A percentile compares a stretch with the other conserved stretches of the same genome.
These are phyloP conservation scores for Ogataea ganodermae DNA, from an alignment of 805 yeast genomes.

Conservation along the genomic window DNA sequence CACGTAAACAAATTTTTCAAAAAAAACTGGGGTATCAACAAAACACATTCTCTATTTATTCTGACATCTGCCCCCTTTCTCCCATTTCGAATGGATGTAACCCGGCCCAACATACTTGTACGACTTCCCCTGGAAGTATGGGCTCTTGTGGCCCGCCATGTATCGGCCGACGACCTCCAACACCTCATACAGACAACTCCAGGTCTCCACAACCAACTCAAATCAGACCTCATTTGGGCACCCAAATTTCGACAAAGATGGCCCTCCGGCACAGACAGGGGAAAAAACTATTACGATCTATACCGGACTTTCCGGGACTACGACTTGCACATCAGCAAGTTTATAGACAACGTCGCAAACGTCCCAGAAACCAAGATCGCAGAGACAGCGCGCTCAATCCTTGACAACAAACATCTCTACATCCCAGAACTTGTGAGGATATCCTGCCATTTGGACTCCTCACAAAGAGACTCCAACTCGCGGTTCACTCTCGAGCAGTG, in stretches of 20 bases:
- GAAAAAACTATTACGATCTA: background rate
- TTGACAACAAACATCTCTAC: conserved; percentile 7
- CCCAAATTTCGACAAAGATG: conserved; percentile 14
- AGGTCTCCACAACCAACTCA: conserved; percentile 7
- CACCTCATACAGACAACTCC: conserved; percentile 13
- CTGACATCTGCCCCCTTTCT: background rate
- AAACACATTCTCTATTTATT: background rate
- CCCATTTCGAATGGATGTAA: background rate
- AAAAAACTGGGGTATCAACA: background rate
- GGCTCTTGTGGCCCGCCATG: conserved; percentile 13
- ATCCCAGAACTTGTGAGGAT: conserved; percentile 26
- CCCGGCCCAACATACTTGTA: background rate
- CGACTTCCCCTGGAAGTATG: conserved; percentile 27
- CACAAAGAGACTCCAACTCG: background rate
- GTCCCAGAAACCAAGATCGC: background rate
- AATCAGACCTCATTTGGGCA: conserved; percentile 25
- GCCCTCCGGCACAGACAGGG: conserved; percentile 2
- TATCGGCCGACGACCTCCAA: conserved; percentile 16
- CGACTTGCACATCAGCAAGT: background rate
- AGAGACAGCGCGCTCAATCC: background rate
- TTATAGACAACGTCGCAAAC: background rate
- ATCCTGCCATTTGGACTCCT: conserved; percentile 19
- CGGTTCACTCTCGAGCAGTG: conserved; percentile 3
- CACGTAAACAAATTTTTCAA: background rate
- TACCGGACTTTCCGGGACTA: background rate